These are phyloP conservation scores for Citrus inodora DNA, from an alignment of 345 rosid species.

Conservation along the genomic window DNA sequence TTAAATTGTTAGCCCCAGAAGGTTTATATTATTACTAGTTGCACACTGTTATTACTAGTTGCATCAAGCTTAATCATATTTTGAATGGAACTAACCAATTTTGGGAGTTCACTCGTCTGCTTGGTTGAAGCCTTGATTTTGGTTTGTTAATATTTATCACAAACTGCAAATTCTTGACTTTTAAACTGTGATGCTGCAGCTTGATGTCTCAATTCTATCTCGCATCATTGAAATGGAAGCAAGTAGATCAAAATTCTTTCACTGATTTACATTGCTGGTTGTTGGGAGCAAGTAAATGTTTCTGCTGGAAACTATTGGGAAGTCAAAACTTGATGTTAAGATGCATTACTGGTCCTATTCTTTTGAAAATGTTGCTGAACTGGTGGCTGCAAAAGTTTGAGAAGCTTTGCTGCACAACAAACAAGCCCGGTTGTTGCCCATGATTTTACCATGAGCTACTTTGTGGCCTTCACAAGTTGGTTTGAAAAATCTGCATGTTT, in stretches of 20 bases:
- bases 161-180: neutral
- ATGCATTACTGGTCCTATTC: neutral
- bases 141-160: neutral
- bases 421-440: neutral
- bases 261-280: neutral
- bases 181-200: constrained; percentile 1
- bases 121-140: neutral
- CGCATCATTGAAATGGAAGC: neutral
- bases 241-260: neutral
- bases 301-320: neutral
- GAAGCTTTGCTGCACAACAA: neutral
- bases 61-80: neutral
- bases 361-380: neutral
- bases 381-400: neutral
- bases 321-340: neutral
- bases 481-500: neutral
- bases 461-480: neutral
- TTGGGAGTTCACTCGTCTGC: neutral
- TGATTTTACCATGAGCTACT: neutral
- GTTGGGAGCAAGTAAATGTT: neutral
- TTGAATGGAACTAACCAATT: neutral
- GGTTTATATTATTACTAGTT: neutral
- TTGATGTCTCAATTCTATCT: neutral
- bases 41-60: neutral
- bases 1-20: neutral